A percentile compares a stretch with the other conserved stretches of the same genome.
Conservation (phyloP, 805 yeast genomes). For the Ogataea henricii region DNA sequence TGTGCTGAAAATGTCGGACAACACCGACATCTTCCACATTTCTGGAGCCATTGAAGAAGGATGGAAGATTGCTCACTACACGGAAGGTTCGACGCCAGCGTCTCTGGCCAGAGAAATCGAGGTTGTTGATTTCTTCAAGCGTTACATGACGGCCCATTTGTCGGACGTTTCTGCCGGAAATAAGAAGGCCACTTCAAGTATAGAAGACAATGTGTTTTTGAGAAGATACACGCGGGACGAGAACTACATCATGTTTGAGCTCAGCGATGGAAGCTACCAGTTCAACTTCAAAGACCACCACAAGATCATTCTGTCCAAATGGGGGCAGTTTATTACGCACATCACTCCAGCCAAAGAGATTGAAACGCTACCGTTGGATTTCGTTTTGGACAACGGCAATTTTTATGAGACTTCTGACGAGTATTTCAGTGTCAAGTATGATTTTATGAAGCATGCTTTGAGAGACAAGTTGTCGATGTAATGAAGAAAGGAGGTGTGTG, state of each 20-base stretch:
- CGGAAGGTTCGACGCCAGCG: conserved; percentile 44
- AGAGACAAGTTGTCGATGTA: conserved; percentile 37
- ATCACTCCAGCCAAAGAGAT: conserved; percentile 76
- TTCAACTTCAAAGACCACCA: conserved; percentile 95
- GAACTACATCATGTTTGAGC: conserved; percentile 85
- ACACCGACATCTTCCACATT: conserved; percentile 66
- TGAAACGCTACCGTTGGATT: conserved; percentile 60
- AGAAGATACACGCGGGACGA: conserved; percentile 81
- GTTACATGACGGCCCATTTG: conserved; percentile 88
- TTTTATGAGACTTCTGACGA: conserved; percentile 45
- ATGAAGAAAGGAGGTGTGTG: neutral
- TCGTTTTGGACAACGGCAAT: conserved; percentile 47
- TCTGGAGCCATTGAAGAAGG: conserved; percentile 50
- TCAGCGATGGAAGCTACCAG: conserved; percentile 90
- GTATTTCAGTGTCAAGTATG: conserved; percentile 49
- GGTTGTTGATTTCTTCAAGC: conserved; percentile 84
- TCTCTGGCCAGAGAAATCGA: conserved; percentile 70
- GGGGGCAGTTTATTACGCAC: conserved; percentile 76
- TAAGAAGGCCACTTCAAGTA: conserved; percentile 35
- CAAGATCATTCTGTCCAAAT: conserved; percentile 76
- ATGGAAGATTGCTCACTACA: conserved; percentile 54
- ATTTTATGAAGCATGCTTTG: conserved; percentile 68
- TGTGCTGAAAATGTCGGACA: conserved; percentile 67
- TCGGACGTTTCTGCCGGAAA: conserved; percentile 74
- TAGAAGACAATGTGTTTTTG: conserved; percentile 70